These are phyloP conservation scores for Gossypium longicalyx DNA, from an alignment of 345 rosid species.

Conservation along the genomic window DNA sequence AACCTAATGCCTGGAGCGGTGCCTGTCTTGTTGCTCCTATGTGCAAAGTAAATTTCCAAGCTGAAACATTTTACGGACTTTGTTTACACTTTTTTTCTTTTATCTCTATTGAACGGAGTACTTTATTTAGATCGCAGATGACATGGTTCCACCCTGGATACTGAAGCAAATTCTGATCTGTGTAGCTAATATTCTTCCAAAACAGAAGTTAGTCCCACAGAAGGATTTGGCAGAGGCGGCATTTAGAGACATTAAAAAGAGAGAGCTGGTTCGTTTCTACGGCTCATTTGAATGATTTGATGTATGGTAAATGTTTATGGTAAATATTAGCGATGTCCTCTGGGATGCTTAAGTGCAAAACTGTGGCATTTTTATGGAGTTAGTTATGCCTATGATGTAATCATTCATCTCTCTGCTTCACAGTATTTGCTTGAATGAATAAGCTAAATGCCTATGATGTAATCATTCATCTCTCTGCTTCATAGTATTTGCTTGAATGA, in stretches of 20 bases:
- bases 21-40: slow-evolving; percentile 89
- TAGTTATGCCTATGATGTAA: not conserved
- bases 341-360: not conserved
- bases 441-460: slow-evolving; percentile 15
- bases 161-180: slow-evolving; percentile 61
- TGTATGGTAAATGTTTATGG: not conserved
- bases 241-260: slow-evolving; percentile 59
- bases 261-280: slow-evolving; percentile 46
- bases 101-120: slow-evolving; percentile 11
- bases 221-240: slow-evolving; percentile 80
- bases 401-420: not conserved
- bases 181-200: slow-evolving; percentile 69
- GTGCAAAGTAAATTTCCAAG: slow-evolving; percentile 73
- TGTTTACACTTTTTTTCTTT: slow-evolving; percentile 2
- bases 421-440: not conserved
- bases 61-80: slow-evolving; percentile 6
- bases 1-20: slow-evolving; percentile 82
- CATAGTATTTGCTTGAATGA: not conserved
- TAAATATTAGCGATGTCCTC: not conserved
- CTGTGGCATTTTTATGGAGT: not conserved
- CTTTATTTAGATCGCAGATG: slow-evolving; percentile 71
- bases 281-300: not conserved
- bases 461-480: not conserved
- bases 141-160: slow-evolving; percentile 65
- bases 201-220: slow-evolving; percentile 78